phyloP scores from a whole-genome alignment of 2,329 filamentous ascomycete species.

The Cladosporium sp. region DNA sequence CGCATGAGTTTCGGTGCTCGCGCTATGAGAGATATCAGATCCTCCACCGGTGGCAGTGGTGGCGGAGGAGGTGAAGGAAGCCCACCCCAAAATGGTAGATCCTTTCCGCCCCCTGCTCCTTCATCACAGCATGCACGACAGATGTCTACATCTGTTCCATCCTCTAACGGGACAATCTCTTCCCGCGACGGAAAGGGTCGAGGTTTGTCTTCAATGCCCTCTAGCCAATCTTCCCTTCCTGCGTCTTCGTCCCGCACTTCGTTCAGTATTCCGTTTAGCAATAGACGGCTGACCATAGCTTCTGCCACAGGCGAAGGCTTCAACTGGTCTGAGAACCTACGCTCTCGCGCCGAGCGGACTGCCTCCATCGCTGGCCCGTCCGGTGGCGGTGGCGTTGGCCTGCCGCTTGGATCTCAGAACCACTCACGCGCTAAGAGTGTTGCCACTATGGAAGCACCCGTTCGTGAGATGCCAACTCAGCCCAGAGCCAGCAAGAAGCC shows the following conservation, averaged over 20 bases:
- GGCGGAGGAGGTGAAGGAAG: constrained; percentile 31
- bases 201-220: constrained; percentile 53
- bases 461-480: constrained; percentile 48
- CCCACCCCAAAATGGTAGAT: constrained; percentile 38
- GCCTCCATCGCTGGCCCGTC: constrained; percentile 49
- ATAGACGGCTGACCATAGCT: constrained; percentile 20
- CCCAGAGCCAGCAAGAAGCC: constrained; percentile 63
- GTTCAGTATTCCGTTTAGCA: constrained; percentile 20
- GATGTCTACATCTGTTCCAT: constrained; percentile 19
- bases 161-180: constrained; percentile 46
- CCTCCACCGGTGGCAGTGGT: constrained; percentile 52
- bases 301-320: constrained; percentile 82
- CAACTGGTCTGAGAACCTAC: constrained; percentile 96
- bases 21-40: constrained; percentile 70
- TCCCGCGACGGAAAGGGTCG: constrained; percentile 57
- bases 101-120: constrained; percentile 32
- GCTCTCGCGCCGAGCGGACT: constrained; percentile 79
- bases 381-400: constrained; percentile 8
- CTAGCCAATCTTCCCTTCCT: constrained; percentile 14
- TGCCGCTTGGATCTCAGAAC: constrained; percentile 7
- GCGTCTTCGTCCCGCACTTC: constrained; percentile 34
- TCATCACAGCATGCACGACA: constrained; percentile 25
- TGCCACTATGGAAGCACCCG: constrained; percentile 59
- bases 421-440: constrained; percentile 73
- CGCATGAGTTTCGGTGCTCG: constrained; percentile 89